Conservation (phyloP, 192 early-diverging fungal species). For the Haplosporangium gracile region DNA sequence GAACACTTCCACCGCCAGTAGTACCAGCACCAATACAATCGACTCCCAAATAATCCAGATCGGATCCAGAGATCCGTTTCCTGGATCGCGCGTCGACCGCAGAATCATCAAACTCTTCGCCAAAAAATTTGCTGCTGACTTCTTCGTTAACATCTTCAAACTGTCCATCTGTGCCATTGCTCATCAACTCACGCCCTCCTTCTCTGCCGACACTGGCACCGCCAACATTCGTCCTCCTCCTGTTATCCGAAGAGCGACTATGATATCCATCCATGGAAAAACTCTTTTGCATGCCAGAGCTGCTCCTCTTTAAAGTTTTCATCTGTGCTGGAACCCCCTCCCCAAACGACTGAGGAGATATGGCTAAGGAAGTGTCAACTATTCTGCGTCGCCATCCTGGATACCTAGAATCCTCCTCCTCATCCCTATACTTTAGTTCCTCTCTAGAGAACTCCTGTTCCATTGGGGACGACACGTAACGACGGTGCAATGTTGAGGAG, state of each 20-base stretch:
- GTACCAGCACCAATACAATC: neutral
- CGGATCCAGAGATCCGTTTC: slow-evolving; percentile 27
- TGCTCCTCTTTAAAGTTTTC: slow-evolving; percentile 26
- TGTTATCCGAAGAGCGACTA: neutral
- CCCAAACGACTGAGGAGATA: neutral
- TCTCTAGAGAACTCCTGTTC: neutral
- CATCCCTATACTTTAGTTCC: neutral
- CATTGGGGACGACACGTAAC: neutral
- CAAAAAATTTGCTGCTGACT: neutral
- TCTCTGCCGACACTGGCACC: neutral
- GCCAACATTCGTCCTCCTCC: neutral
- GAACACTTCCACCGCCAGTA: neutral
- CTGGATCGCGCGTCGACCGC: slow-evolving; percentile 3
- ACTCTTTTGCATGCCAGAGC: slow-evolving; percentile 31
- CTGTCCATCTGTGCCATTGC: neutral
- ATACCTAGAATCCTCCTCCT: neutral
- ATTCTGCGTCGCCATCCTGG: neutral
- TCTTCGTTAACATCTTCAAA: neutral
- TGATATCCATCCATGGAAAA: neutral
- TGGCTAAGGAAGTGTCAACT: neutral
- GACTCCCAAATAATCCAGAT: neutral
- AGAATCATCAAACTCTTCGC: slow-evolving; percentile 6
- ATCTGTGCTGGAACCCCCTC: slow-evolving; percentile 3
- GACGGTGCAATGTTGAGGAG: neutral
- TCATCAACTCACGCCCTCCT: neutral